Evolutionary conservation across 1,284 basidiomycete genomes (phyloP).

Genomic region (Rhodotorula sp.): DNA sequence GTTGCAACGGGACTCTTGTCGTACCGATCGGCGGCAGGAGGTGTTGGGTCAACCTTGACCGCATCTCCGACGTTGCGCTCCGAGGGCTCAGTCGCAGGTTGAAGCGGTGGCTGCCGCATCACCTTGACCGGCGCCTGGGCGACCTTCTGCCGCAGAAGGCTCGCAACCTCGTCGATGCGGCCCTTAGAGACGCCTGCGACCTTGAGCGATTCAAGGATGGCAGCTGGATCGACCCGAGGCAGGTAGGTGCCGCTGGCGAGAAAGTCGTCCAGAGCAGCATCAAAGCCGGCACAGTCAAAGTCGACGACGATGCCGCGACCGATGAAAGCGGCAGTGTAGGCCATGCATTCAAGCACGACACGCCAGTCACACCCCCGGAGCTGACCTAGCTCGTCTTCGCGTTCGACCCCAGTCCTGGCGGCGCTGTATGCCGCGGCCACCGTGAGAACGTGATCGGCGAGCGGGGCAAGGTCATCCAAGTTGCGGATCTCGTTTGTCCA

Average conservation of each 20-base stretch:
- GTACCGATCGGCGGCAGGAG: conserved; percentile 75
- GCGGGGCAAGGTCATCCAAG: conserved; percentile 2
- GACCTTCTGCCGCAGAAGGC: conserved; percentile 30
- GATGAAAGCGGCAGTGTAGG: conserved; percentile 11
- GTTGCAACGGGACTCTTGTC: conserved; percentile 71
- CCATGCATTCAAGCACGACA: conserved; percentile 34
- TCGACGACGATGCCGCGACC: neutral
- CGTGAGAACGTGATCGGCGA: neutral
- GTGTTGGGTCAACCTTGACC: conserved; percentile 59
- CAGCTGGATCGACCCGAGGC: conserved; percentile 20
- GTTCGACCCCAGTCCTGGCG: neutral
- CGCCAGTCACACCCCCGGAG: conserved; percentile 31
- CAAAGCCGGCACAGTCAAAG: conserved; percentile 34
- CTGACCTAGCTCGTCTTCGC: neutral
- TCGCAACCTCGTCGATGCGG: conserved; percentile 23
- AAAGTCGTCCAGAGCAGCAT: conserved; percentile 34
- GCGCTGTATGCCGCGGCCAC: conserved; percentile 31
- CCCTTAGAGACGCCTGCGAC: conserved; percentile 3
- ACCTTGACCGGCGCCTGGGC: conserved; percentile 30
- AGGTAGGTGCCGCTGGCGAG: conserved; percentile 14
- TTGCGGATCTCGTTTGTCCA: conserved; percentile 16
- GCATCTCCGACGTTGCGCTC: conserved; percentile 26
- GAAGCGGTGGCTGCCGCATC: conserved; percentile 12
- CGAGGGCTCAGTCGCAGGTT: conserved; percentile 5
- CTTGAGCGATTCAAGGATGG: conserved; percentile 19